Evolutionary conservation across 2,329 filamentous ascomycete species (phyloP).

Genomic region (Talaromyces marneffei): DNA sequence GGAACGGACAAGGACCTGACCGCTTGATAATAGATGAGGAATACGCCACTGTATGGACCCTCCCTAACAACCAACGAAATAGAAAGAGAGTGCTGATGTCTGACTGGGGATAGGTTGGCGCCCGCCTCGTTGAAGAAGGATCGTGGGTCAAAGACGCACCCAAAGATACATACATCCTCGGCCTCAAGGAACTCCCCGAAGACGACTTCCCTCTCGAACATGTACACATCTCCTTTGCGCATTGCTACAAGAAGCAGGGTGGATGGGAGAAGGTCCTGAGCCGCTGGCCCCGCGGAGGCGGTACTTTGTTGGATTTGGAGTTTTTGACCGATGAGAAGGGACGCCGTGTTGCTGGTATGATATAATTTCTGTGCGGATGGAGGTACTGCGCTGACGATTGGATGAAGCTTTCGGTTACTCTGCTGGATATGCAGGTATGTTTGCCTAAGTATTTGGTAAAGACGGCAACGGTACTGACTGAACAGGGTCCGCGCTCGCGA

Average conservation of each 20-base stretch:
- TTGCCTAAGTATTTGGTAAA: background rate
- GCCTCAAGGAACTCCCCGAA: constrained; percentile 71
- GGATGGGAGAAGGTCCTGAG: constrained; percentile 76
- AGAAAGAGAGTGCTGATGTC: too few relatives aligned
- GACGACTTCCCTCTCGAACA: constrained; percentile 66
- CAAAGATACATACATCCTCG: constrained; percentile 63
- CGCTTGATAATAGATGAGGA: constrained; percentile 9
- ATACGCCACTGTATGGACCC: constrained; percentile 11
- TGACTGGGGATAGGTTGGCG: constrained; percentile 56
- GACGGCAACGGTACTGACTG: background rate
- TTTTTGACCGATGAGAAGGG: constrained; percentile 72
- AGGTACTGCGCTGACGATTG: background rate
- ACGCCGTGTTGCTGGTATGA: constrained; percentile 44
- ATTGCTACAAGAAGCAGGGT: constrained; percentile 70
- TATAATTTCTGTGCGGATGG: background rate
- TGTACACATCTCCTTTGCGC: constrained; percentile 64
- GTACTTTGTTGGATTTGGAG: constrained; percentile 77
- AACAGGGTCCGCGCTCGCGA: constrained; percentile 60
- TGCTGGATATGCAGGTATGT: constrained; percentile 62
- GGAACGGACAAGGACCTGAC: background rate
- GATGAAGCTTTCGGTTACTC: constrained; percentile 51
- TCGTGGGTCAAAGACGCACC: constrained; percentile 62
- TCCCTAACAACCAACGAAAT: background rate
- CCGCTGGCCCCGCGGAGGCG: constrained; percentile 69
- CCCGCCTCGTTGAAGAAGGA: constrained; percentile 59